phyloP scores from a whole-genome alignment of 2,329 filamentous ascomycete genomes.

The Volutella citrinella region DNA sequence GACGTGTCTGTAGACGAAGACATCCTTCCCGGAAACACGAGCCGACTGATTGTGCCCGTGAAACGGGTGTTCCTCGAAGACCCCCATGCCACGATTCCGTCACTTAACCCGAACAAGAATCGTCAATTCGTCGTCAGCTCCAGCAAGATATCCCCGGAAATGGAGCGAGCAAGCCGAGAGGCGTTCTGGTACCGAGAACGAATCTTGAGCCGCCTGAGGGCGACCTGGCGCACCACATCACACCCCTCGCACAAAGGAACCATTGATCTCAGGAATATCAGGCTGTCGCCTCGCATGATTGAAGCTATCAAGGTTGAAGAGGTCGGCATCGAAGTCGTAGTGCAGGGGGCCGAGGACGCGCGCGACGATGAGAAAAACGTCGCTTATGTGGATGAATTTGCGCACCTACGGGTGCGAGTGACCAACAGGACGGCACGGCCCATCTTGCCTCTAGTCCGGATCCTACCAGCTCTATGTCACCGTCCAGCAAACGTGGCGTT shows the following conservation, averaged over 20 bases:
- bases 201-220: conserved; percentile 68
- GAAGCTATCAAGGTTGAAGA: conserved; percentile 81
- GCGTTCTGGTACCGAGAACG: conserved; percentile 89
- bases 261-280: conserved; percentile 74
- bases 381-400: conserved; percentile 52
- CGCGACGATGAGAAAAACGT: conserved; percentile 21
- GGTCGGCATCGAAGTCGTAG: conserved; percentile 65
- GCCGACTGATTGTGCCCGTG: conserved; percentile 72
- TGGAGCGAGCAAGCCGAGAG: conserved; percentile 74
- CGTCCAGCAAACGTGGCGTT: conserved; percentile 70
- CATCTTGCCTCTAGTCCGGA: conserved; percentile 68
- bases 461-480: conserved; percentile 74
- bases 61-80: conserved; percentile 74
- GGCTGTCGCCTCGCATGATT: conserved; percentile 74
- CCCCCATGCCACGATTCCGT: conserved; percentile 74
- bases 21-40: conserved; percentile 66
- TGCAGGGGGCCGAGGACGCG: conserved; percentile 44
- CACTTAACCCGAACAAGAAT: conserved; percentile 75
- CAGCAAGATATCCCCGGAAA: conserved; percentile 73
- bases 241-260: conserved; percentile 56
- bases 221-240: conserved; percentile 64
- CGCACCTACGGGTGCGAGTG: conserved; percentile 68
- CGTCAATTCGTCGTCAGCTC: conserved; percentile 90
- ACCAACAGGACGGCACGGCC: conserved; percentile 67
- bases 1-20: conserved; percentile 49